These are phyloP conservation scores for Tricholoma sp. DNA, from an alignment of 768 basidiomycete species.

Conservation along the genomic window DNA sequence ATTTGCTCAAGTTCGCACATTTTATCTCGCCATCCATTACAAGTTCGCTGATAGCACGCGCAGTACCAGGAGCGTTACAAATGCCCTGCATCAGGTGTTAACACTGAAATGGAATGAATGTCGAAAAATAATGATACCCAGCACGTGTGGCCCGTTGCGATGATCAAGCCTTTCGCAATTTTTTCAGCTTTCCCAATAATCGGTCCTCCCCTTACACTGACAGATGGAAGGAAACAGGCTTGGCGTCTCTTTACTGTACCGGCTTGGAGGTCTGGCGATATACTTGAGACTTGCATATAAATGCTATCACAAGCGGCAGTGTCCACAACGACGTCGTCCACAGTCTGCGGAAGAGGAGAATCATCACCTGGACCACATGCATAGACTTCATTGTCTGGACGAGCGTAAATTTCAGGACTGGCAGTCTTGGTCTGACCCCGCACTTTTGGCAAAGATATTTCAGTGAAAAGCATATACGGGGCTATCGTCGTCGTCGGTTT, in stretches of 20 bases:
- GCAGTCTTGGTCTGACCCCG: conserved; percentile 20
- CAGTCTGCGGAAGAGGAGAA: conserved; percentile 57
- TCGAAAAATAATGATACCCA: conserved; percentile 47
- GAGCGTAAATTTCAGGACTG: conserved; percentile 69
- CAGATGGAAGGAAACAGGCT: conserved; percentile 77
- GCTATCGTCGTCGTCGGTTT: conserved; percentile 41
- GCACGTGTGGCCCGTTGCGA: conserved; percentile 78
- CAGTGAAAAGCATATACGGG: conserved; percentile 82
- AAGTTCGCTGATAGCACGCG: conserved; percentile 63
- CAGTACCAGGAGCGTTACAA: conserved; percentile 83
- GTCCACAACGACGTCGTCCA: conserved; percentile 69
- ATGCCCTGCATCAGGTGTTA: conserved; percentile 47
- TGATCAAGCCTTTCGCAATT: conserved; percentile 57
- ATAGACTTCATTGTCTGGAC: conserved; percentile 65
- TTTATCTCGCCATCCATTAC: conserved; percentile 61
- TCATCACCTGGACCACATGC: conserved; percentile 80
- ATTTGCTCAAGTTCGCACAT: conserved; percentile 48
- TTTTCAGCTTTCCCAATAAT: conserved; percentile 60
- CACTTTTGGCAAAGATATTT: conserved; percentile 38
- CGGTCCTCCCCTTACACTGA: conserved; percentile 55
- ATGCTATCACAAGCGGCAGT: conserved; percentile 50
- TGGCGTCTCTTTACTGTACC: conserved; percentile 47
- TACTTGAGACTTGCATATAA: conserved; percentile 50
- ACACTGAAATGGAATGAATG: not conserved
- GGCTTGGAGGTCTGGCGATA: conserved; percentile 51